These are phyloP conservation scores for Cyberlindnera bimundalis DNA, from an alignment of 805 yeast genomes.

Conservation along the genomic window DNA sequence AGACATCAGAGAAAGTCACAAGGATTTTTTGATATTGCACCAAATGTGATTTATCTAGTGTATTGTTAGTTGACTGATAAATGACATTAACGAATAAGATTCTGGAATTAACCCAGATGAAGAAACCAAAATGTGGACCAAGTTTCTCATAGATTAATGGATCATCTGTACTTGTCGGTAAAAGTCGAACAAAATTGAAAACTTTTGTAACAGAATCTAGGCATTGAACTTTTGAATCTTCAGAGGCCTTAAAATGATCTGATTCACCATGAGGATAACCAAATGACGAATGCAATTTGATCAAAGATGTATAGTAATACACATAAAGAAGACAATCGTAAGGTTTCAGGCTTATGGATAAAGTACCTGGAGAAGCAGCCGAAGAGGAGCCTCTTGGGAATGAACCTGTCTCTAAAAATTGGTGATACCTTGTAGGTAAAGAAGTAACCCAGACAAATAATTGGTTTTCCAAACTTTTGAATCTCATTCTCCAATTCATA, in stretches of 20 bases:
- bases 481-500: constrained; percentile 20
- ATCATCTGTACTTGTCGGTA: constrained; percentile 13
- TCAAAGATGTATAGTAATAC: constrained; percentile 21
- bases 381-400: background rate
- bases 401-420: constrained; percentile 15
- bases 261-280: constrained; percentile 27
- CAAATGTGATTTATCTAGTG: constrained; percentile 9
- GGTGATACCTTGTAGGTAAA: constrained; percentile 14
- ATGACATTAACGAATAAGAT: constrained; percentile 31
- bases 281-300: constrained; percentile 23
- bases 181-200: constrained; percentile 14
- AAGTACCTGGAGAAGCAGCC: background rate
- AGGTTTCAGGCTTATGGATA: constrained; percentile 6
- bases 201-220: constrained; percentile 22
- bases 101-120: constrained; percentile 33
- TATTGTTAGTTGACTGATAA: constrained; percentile 11
- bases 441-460: constrained; percentile 20
- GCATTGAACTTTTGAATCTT: constrained; percentile 23
- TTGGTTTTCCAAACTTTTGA: constrained; percentile 20
- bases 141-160: constrained; percentile 19
- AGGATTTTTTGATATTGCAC: constrained; percentile 15
- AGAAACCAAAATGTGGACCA: constrained; percentile 34
- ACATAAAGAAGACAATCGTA: constrained; percentile 23
- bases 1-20: constrained; percentile 16
- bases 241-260: constrained; percentile 20